Evolutionary conservation across 345 rosid genomes (phyloP).

Genomic region (Streptanthus diversifolius): DNA sequence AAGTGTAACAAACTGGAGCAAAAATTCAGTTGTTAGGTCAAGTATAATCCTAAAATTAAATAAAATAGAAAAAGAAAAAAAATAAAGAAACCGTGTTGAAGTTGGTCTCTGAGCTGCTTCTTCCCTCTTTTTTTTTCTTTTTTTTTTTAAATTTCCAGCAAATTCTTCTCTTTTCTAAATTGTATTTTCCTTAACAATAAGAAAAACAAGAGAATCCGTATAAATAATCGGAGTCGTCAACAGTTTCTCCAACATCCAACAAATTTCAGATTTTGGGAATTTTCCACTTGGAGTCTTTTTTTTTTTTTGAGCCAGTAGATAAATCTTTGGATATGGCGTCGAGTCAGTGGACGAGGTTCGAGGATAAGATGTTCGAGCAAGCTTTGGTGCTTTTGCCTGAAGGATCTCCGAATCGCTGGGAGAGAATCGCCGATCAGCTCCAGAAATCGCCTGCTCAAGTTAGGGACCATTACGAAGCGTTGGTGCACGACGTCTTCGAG

Average conservation of each 20-base stretch:
- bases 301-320: background rate
- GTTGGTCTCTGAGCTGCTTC: slow-evolving; percentile 39
- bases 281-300: background rate
- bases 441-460: slow-evolving; percentile 51
- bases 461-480: slow-evolving; percentile 49
- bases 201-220: slow-evolving; percentile 17
- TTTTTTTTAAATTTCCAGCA: background rate
- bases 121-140: background rate
- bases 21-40: slow-evolving; percentile 24
- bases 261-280: background rate
- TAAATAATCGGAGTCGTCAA: slow-evolving; percentile 5
- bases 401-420: slow-evolving; percentile 60
- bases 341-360: slow-evolving; percentile 51
- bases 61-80: background rate
- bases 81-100: slow-evolving; percentile 36
- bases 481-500: slow-evolving; percentile 56
- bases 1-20: slow-evolving; percentile 24
- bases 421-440: slow-evolving; percentile 45
- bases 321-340: slow-evolving; percentile 18
- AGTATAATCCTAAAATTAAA: slow-evolving; percentile 16
- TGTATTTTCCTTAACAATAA: background rate
- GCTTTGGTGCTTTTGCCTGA: slow-evolving; percentile 60
- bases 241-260: slow-evolving; percentile 15
- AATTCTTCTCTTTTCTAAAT: background rate
- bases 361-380: slow-evolving; percentile 71